These are phyloP conservation scores for Aspergillus haitiensis DNA, from an alignment of 495 filamentous ascomycete species.

Conservation along the genomic window DNA sequence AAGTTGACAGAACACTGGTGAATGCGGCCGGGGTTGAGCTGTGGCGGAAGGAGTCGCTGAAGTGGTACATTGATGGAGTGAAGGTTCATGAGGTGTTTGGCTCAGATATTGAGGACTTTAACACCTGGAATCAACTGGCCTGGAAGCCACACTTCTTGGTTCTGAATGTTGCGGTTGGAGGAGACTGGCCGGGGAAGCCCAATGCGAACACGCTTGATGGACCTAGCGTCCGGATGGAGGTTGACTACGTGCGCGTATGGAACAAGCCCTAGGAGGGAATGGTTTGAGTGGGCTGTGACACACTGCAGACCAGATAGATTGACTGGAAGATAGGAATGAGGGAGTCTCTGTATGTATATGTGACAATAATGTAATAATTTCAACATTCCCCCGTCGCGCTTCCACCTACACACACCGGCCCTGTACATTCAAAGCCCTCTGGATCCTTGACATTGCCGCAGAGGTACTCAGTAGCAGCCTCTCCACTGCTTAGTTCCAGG, in stretches of 20 bases:
- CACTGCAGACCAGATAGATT: no score
- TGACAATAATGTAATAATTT: neutral
- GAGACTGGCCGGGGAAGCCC: conserved; percentile 17
- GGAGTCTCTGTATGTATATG: no score
- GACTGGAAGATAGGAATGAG: no score
- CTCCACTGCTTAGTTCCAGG: conserved; percentile 24
- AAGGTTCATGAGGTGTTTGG: conserved; percentile 4
- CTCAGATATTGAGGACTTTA: neutral
- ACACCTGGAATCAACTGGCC: conserved; percentile 2
- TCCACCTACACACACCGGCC: conserved; percentile 30
- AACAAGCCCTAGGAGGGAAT: neutral
- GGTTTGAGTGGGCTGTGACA: no score
- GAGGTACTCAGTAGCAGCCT: conserved; percentile 28
- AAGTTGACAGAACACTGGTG: conserved; percentile 6
- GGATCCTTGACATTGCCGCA: conserved; percentile 37
- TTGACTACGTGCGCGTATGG: conserved; percentile 18
- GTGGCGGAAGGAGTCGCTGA: conserved; percentile 3
- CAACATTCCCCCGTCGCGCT: conserved; percentile 38
- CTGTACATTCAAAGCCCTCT: conserved; percentile 39
- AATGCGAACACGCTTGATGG: conserved; percentile 18
- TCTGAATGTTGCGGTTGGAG: conserved; percentile 17
- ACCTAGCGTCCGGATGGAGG: conserved; percentile 8
- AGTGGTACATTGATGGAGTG: conserved; percentile 8
- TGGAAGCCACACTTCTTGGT: conserved; percentile 10
- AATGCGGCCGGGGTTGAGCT: neutral